These are phyloP conservation scores for Pseudogymnoascus sp. DNA, from an alignment of 2,329 filamentous ascomycete species.

Conservation along the genomic window DNA sequence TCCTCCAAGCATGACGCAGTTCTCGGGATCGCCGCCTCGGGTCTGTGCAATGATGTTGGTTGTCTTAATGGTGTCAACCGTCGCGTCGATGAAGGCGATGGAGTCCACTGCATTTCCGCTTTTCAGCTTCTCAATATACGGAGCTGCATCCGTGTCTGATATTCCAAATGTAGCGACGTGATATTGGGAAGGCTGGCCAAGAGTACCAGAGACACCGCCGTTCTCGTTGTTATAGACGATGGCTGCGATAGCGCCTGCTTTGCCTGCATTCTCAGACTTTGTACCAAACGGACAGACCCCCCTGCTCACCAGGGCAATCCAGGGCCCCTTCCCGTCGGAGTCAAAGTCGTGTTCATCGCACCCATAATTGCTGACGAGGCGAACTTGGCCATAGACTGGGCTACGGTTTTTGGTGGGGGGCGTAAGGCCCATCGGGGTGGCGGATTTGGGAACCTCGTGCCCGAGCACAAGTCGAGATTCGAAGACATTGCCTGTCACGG, in stretches of 20 bases:
- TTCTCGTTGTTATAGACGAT: conserved; percentile 63
- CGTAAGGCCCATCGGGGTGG: conserved; percentile 54
- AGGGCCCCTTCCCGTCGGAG: conserved; percentile 44
- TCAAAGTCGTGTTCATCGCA: conserved; percentile 59
- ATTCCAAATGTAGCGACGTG: conserved; percentile 64
- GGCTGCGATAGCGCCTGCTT: conserved; percentile 61
- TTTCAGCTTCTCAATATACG: conserved; percentile 46
- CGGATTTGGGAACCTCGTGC: conserved; percentile 40
- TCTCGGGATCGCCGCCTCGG: conserved; percentile 47
- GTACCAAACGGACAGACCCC: conserved; percentile 63
- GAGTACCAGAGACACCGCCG: conserved; percentile 56
- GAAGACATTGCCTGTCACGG: conserved; percentile 51
- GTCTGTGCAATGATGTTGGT: conserved; percentile 59
- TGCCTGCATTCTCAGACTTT: conserved; percentile 61
- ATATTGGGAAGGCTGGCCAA: conserved; percentile 50
- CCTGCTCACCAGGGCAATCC: conserved; percentile 61
- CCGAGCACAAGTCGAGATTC: conserved; percentile 52
- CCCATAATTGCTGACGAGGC: conserved; percentile 53
- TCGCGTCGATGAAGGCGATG: conserved; percentile 52
- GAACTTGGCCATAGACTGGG: conserved; percentile 50
- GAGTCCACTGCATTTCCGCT: conserved; percentile 42
- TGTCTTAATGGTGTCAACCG: conserved; percentile 45
- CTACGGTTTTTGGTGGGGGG: conserved; percentile 54
- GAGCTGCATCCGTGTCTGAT: conserved; percentile 48
- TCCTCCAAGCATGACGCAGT: conserved; percentile 58